Conservation (phyloP, 768 basidiomycete genomes). For the Rhizopogon vesiculosus region DNA sequence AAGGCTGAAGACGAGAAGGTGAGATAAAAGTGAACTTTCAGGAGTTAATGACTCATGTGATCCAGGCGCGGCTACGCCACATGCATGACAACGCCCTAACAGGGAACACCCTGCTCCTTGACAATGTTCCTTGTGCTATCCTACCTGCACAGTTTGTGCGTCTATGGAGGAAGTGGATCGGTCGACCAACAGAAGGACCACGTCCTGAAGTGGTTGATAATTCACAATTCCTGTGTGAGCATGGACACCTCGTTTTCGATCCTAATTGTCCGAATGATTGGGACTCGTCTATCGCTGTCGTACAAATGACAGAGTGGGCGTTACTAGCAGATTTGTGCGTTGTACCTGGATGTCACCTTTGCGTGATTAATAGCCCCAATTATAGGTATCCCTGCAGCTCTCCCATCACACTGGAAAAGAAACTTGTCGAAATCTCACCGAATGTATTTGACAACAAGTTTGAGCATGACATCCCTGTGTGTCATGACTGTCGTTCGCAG, state of each 20-base stretch:
- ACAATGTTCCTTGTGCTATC: constrained; percentile 51
- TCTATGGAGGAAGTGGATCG: constrained; percentile 68
- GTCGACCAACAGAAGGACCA: constrained; percentile 44
- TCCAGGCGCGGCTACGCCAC: constrained; percentile 57
- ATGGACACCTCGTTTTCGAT: constrained; percentile 60
- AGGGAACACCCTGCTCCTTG: constrained; percentile 39
- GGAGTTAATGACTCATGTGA: constrained; percentile 3
- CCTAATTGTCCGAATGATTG: constrained; percentile 58
- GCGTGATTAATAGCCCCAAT: constrained; percentile 14
- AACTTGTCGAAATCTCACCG: constrained; percentile 16
- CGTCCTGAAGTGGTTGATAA: constrained; percentile 67
- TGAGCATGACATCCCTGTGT: constrained; percentile 48
- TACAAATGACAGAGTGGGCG: constrained; percentile 65
- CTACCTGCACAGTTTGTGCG: constrained; percentile 59
- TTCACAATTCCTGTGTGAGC: constrained; percentile 59
- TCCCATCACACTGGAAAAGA: constrained; percentile 44
- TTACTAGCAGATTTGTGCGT: constrained; percentile 54
- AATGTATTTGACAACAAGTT: constrained; percentile 33
- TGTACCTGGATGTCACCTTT: constrained; percentile 5
- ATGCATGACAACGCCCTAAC: constrained; percentile 54
- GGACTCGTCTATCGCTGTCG: constrained; percentile 49
- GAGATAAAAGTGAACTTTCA: constrained; percentile 1
- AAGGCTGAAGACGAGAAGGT: constrained; percentile 82
- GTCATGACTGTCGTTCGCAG: constrained; percentile 54
- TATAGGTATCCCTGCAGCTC: constrained; percentile 56